Percentiles rank a stretch among this genome's conserved stretches.
phyloP scores from a whole-genome alignment of 805 yeast genomes.

The Metschnikowia cerradonensis region DNA sequence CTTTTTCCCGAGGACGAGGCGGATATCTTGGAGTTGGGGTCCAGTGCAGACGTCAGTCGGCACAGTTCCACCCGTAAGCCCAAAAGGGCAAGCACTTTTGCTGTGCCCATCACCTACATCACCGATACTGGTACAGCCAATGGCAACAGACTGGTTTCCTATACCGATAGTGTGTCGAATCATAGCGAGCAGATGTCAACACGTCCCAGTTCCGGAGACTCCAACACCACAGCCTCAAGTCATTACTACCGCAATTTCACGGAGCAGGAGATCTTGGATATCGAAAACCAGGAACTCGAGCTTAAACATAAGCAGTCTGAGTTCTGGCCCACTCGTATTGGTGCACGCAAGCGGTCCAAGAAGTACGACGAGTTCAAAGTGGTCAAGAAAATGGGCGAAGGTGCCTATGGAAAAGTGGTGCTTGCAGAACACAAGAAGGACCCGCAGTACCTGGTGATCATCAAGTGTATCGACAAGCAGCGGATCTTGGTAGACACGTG shows the following conservation, averaged over 20 bases:
- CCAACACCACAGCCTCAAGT: conserved; percentile 5
- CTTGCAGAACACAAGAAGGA: conserved; percentile 67
- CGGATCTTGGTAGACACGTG: conserved; percentile 94
- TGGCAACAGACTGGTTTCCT: conserved; percentile 3
- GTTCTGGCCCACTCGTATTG: conserved; percentile 51
- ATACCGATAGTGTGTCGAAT: conserved; percentile 8
- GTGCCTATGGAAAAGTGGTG: conserved; percentile 94
- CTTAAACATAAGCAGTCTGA: conserved; percentile 32
- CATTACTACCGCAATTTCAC: conserved; percentile 24
- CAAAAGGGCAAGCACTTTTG: conserved; percentile 23
- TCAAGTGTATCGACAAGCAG: conserved; percentile 88
- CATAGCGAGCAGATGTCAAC: conserved; percentile 6
- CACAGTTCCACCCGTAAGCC: conserved; percentile 34
- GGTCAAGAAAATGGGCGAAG: conserved; percentile 83
- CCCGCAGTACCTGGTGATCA: conserved; percentile 61
- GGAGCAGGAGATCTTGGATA: conserved; percentile 40
- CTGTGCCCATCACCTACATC: conserved; percentile 24
- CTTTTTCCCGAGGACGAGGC: conserved; percentile 37
- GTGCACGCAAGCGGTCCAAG: conserved; percentile 66
- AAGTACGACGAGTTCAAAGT: conserved; percentile 67
- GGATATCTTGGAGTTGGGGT: conserved; percentile 28
- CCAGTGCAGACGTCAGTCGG: conserved; percentile 28
- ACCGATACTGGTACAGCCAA: conserved; percentile 4
- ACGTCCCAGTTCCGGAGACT: conserved; percentile 9
- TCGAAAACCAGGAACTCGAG: conserved; percentile 45